Evolutionary conservation across 495 filamentous ascomycete genomes (phyloP).

Genomic region (Penicillium canariense): DNA sequence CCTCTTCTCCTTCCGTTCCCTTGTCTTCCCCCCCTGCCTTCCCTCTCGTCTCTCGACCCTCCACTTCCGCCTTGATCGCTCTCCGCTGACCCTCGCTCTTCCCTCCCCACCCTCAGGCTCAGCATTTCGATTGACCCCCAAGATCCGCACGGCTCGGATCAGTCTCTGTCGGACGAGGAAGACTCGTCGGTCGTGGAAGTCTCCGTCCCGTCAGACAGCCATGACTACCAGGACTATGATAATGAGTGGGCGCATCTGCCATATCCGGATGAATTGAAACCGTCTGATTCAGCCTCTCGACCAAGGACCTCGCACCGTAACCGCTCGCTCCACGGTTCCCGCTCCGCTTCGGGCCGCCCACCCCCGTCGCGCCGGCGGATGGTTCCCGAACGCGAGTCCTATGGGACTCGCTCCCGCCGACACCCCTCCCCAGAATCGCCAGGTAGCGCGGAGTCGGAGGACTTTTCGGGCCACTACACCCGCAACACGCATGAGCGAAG

Average conservation of each 20-base stretch:
- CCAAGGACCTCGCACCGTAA: constrained; percentile 52
- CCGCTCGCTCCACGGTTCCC: constrained; percentile 40
- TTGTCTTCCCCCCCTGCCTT: not conserved
- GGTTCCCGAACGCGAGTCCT: constrained; percentile 36
- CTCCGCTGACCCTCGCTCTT: constrained; percentile 15
- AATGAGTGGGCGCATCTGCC: constrained; percentile 49
- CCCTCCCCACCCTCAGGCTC: constrained; percentile 33
- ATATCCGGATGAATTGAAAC: constrained; percentile 67
- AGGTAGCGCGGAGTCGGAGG: constrained; percentile 55
- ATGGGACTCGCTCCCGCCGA: constrained; percentile 41
- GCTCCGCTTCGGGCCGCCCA: constrained; percentile 42
- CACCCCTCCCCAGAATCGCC: constrained; percentile 52
- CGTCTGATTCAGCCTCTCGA: constrained; percentile 79
- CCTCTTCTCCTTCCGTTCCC: constrained; percentile 2
- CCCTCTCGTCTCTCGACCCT: constrained; percentile 8
- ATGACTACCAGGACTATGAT: constrained; percentile 50
- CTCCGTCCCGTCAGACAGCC: constrained; percentile 47
- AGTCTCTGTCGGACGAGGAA: constrained; percentile 52
- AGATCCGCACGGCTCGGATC: constrained; percentile 42
- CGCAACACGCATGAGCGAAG: constrained; percentile 37
- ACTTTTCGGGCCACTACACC: constrained; percentile 38
- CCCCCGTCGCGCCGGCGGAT: constrained; percentile 42
- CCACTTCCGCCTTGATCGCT: constrained; percentile 42
- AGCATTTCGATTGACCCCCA: constrained; percentile 49
- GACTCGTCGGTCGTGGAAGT: constrained; percentile 53